A percentile compares a stretch with the other conserved stretches of the same genome.
These are phyloP conservation scores for Apophysomyces trapeziformis DNA, from an alignment of 371 early-diverging fungal genomes.

Conservation along the genomic window DNA sequence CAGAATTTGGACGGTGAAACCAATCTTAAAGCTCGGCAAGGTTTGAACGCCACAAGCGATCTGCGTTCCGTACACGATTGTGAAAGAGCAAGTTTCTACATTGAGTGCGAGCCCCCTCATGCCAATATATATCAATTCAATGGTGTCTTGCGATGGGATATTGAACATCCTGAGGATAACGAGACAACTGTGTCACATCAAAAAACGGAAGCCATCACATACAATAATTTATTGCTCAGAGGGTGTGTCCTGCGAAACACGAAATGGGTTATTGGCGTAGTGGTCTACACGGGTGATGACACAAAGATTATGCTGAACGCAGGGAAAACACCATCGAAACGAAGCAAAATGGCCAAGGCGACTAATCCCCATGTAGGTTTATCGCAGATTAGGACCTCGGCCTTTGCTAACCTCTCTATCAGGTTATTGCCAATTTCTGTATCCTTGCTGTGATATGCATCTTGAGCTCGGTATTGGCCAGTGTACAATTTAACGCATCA, in stretches of 20 bases:
- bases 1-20: slow-evolving; percentile 89
- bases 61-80: slow-evolving; percentile 55
- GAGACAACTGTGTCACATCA: slow-evolving; percentile 41
- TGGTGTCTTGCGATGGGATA: slow-evolving; percentile 63
- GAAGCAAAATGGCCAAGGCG: slow-evolving; percentile 91
- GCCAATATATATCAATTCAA: slow-evolving; percentile 78
- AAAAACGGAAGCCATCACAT: slow-evolving; percentile 48
- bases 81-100: slow-evolving; percentile 58
- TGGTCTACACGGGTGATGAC: slow-evolving; percentile 87
- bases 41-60: slow-evolving; percentile 41
- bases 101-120: slow-evolving; percentile 85
- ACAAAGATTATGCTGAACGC: slow-evolving; percentile 92
- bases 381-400: background rate
- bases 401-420: background rate
- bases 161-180: slow-evolving; percentile 32
- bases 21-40: slow-evolving; percentile 73
- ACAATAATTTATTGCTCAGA: slow-evolving; percentile 82
- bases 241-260: slow-evolving; percentile 95
- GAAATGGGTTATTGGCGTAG: slow-evolving; percentile 81
- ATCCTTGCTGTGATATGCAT: slow-evolving; percentile 61
- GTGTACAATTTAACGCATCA: slow-evolving; percentile 51
- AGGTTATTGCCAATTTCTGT: slow-evolving; percentile 54
- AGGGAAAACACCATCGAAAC: slow-evolving; percentile 92
- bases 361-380: slow-evolving; percentile 86
- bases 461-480: slow-evolving; percentile 62